Conservation (phyloP, 371 early-diverging fungal species). For the Mucor saturninus region DNA sequence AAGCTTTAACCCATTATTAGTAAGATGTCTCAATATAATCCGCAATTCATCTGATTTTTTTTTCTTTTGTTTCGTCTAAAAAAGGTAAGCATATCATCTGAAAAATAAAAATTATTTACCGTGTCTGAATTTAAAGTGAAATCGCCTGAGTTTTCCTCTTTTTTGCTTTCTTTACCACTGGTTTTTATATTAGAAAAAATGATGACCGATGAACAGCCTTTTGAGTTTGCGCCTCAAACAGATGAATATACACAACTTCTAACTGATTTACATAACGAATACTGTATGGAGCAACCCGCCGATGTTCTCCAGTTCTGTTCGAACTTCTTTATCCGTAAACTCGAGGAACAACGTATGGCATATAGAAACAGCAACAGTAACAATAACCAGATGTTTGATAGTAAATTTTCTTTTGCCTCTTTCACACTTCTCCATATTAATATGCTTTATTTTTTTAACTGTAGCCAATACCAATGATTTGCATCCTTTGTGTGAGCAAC, state of each 20-base stretch:
- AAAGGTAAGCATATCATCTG: too few species aligned
- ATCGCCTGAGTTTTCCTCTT: constrained; percentile 1
- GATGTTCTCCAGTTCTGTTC: constrained; percentile 93
- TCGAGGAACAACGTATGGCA: constrained; percentile 71
- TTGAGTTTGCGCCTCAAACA: constrained; percentile 29
- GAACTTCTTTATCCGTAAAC: constrained; percentile 81
- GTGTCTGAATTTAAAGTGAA: neutral
- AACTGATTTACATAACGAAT: constrained; percentile 46
- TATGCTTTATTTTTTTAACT: neutral
- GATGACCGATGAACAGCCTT: constrained; percentile 28
- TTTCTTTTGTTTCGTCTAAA: too few species aligned
- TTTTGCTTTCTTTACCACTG: constrained; percentile 7
- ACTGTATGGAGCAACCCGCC: constrained; percentile 54
- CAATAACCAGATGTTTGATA: constrained; percentile 14
- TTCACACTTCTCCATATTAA: neutral
- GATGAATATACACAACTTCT: constrained; percentile 53
- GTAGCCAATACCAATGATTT: constrained; percentile 25
- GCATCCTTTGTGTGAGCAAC: constrained; percentile 30
- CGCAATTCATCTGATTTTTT: too few species aligned
- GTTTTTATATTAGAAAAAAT: constrained; percentile 6
- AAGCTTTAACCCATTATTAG: too few species aligned
- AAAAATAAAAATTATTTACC: neutral
- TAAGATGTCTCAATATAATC: too few species aligned
- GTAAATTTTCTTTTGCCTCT: constrained; percentile 6
- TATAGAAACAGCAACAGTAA: constrained; percentile 27